Conservation (phyloP, 140 eudicot genomes). For the Stevia rebaudiana region DNA sequence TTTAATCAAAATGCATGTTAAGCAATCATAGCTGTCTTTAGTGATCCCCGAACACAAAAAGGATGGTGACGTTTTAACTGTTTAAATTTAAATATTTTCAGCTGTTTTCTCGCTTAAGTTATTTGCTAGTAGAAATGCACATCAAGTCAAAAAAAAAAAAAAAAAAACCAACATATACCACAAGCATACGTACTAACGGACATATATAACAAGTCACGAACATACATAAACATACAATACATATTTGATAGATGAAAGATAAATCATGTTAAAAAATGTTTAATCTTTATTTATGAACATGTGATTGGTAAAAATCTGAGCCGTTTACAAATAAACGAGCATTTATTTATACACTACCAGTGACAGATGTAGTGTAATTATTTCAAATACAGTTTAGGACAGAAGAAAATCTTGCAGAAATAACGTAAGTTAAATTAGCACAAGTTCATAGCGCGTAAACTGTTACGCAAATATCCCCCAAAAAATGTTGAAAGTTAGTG, state of each 20-base stretch:
- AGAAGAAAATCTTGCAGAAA: not conserved
- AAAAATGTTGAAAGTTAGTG: slow-evolving; percentile 14
- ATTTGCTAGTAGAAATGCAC: too few relatives aligned
- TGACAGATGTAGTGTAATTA: not conserved
- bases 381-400: not conserved
- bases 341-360: not conserved
- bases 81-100: not conserved
- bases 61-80: not conserved
- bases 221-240: too few relatives aligned
- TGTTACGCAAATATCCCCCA: not conserved
- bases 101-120: not conserved
- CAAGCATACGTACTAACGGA: too few relatives aligned
- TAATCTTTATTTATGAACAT: not conserved
- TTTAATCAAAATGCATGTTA: slow-evolving; percentile 9
- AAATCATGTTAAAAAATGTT: not conserved
- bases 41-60: not conserved
- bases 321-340: not conserved
- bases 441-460: too few relatives aligned
- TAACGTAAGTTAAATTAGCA: not conserved
- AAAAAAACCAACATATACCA: too few relatives aligned
- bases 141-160: too few relatives aligned
- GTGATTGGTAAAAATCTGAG: not conserved
- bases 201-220: too few relatives aligned
- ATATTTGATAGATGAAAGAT: not conserved
- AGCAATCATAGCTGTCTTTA: slow-evolving; percentile 4